Base-by-base conservation (phyloP, 306 rosid species). In the Sicyos baderoa region DNA sequence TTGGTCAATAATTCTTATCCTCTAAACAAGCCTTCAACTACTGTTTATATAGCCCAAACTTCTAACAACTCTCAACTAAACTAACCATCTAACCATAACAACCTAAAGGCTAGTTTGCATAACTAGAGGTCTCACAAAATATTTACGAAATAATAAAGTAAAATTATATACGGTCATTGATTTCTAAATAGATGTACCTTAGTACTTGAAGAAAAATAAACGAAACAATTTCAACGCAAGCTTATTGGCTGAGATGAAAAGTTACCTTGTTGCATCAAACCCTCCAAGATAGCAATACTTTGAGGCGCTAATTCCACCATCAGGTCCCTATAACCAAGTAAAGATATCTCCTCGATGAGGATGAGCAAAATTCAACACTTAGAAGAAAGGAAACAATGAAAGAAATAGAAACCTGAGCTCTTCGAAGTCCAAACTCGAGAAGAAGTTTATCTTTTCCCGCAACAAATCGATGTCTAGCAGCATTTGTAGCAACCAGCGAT, bases 231-330 rank as follows among this genome's bases (percentile, higher is more conserved):
- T 11, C 18, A 64, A 23, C 8, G 15, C 19, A 66, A 66, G 42
- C 25, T 13, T 48, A 66, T 22, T 47, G 71, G 71, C 32, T 21
- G 40, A 66, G 55, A 66, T 66, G 51, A 44, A 40, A 76, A 7
- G 68, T 27, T 87, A 89, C 97, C 97, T 91, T 76, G 97, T 91
- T 76, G 95, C 97, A 83, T 91, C 92, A 68, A 89, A 86, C 14
- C 97, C 97, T 63, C 97, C 97, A 72, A 91, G 77, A 73, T 91
- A 91, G 81, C 96, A 86, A 77, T 91, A 91, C 78, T 86, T 91
- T 62, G 97, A 91, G 52, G 97, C 97, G 22, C 89, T 72, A 64
- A 91, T 69, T 80, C 95, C 97, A 69, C 97, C 97, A 80, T 91
- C 97, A 79, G 97, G 97, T 64, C 97, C 97, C 97, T 89, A 76